phyloP scores from a whole-genome alignment of 2,329 filamentous ascomycete species.

The Periconia macrospinosa region DNA sequence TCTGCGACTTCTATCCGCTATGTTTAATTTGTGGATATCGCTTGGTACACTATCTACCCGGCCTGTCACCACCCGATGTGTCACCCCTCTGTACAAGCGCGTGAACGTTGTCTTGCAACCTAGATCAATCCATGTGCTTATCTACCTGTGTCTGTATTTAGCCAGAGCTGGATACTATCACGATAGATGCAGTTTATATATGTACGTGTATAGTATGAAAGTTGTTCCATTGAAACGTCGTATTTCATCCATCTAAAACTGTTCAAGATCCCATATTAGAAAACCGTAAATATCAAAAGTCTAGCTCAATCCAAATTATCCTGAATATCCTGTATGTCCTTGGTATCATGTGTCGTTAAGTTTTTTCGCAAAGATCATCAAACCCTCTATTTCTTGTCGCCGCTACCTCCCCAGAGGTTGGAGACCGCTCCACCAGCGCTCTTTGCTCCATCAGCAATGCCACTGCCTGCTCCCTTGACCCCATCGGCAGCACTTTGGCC shows the following conservation, averaged over 20 bases:
- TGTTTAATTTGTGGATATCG: no score
- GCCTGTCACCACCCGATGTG: no score
- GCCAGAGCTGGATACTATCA: no score
- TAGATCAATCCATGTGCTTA: no score
- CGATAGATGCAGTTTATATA: no score
- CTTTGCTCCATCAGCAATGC: slow-evolving; percentile 27
- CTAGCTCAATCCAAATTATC: slow-evolving; percentile 1
- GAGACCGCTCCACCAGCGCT: slow-evolving; percentile 28
- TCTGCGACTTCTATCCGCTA: no score
- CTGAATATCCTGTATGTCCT: neutral
- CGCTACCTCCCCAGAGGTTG: slow-evolving; percentile 20
- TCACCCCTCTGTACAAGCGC: no score
- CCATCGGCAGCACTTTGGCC: slow-evolving; percentile 34
- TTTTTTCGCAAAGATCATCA: slow-evolving; percentile 17
- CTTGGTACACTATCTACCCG: no score
- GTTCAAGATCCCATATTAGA: neutral
- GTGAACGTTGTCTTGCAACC: no score
- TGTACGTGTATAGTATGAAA: no score
- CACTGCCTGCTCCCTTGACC: slow-evolving; percentile 30
- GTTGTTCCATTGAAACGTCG: no score
- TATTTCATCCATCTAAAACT: neutral
- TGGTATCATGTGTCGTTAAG: neutral
- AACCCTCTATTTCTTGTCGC: slow-evolving; percentile 17
- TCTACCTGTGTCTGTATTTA: no score
- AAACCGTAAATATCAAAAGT: neutral